Evolutionary conservation across 2,329 filamentous ascomycete genomes (phyloP).

Genomic region (Aspergillus alliaceus): DNA sequence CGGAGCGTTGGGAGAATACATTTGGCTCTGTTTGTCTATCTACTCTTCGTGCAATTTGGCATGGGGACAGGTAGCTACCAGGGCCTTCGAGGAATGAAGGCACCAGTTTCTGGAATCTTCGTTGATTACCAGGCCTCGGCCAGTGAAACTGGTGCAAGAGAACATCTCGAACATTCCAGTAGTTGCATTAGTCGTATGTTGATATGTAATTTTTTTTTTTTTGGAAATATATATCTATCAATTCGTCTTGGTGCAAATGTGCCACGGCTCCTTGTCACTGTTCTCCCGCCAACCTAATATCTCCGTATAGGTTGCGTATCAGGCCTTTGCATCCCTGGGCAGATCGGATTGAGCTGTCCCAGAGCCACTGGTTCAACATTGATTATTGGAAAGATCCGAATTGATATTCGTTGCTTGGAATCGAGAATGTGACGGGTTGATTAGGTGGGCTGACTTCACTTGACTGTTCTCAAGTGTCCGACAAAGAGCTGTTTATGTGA

Average conservation of each 20-base stretch:
- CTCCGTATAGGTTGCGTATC: too few relatives aligned
- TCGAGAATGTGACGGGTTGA: neutral
- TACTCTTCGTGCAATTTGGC: conserved; percentile 19
- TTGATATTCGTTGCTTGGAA: neutral
- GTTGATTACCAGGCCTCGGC: conserved; percentile 18
- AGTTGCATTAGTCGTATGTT: neutral
- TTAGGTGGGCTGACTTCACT: neutral
- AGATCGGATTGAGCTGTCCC: neutral
- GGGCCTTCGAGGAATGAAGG: conserved; percentile 35
- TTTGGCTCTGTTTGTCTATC: conserved; percentile 24
- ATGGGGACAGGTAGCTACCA: conserved; percentile 16
- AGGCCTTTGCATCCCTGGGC: neutral
- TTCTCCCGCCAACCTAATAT: too few relatives aligned
- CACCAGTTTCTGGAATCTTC: conserved; percentile 33
- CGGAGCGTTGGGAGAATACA: conserved; percentile 75
- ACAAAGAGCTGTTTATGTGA: conserved; percentile 2
- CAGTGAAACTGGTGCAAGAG: conserved; percentile 41
- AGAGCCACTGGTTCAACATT: neutral
- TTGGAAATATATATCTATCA: neutral
- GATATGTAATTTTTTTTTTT: too few relatives aligned
- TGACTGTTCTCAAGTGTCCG: neutral
- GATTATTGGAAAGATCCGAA: neutral
- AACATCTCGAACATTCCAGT: conserved; percentile 39
- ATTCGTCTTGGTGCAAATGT: neutral
- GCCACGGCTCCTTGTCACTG: too few relatives aligned